phyloP scores from a whole-genome alignment of 1,284 basidiomycete species.

The Earliella scabrosa region DNA sequence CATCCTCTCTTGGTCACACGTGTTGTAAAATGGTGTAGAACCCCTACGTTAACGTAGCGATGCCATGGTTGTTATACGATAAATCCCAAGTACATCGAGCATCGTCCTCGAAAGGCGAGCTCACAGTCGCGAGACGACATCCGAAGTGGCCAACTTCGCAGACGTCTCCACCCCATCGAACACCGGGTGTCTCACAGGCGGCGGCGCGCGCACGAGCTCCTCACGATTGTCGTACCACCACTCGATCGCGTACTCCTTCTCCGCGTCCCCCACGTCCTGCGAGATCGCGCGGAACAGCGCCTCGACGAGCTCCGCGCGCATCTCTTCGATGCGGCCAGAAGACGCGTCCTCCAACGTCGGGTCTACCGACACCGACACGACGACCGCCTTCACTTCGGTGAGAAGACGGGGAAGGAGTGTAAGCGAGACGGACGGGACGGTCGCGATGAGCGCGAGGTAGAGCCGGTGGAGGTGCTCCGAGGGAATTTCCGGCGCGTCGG shows the following conservation, averaged over 20 bases:
- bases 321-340: conserved; percentile 16
- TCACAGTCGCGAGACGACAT: conserved; percentile 5
- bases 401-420: conserved; percentile 57
- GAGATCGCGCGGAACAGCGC: conserved; percentile 63
- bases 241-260: conserved; percentile 62
- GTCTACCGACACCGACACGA: conserved; percentile 25
- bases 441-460: conserved; percentile 60
- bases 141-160: neutral
- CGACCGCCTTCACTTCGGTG: conserved; percentile 45
- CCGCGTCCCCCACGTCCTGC: conserved; percentile 64
- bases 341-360: conserved; percentile 8
- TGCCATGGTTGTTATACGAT: neutral
- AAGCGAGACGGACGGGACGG: conserved; percentile 59
- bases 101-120: neutral
- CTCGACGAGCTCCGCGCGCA: conserved; percentile 53
- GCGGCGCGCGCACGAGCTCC: conserved; percentile 16
- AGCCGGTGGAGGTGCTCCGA: conserved; percentile 53
- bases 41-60: neutral
- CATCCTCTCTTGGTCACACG: neutral
- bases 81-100: neutral
- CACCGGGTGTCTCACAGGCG: neutral
- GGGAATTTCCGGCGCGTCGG: neutral
- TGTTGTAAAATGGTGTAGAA: neutral
- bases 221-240: conserved; percentile 65
- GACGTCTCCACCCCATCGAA: conserved; percentile 7